phyloP scores from a whole-genome alignment of 768 basidiomycete genomes.

The Daedaleopsis sinensis region DNA sequence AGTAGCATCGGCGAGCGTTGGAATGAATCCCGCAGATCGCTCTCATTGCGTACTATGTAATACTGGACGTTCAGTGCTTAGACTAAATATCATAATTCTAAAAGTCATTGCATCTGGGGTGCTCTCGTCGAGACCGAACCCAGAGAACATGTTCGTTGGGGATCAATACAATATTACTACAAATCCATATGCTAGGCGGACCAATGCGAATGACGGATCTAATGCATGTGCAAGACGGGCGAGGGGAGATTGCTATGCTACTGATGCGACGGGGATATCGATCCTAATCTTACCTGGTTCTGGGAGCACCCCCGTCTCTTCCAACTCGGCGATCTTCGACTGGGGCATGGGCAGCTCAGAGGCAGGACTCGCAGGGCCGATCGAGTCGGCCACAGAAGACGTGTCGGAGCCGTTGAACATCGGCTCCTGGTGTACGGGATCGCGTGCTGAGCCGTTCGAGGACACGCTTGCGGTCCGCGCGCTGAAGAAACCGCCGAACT shows the following conservation, averaged over 20 bases:
- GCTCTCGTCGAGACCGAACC: too few species aligned
- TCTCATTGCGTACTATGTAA: too few species aligned
- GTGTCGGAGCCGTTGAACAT: conserved; percentile 58
- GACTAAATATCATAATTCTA: too few species aligned
- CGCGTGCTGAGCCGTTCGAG: conserved; percentile 42
- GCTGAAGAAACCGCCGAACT: conserved; percentile 73
- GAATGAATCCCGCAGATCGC: too few species aligned
- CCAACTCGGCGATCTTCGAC: conserved; percentile 11
- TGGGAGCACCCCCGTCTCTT: not conserved
- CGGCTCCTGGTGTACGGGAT: conserved; percentile 36
- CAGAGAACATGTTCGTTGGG: too few species aligned
- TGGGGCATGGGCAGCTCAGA: conserved; percentile 24
- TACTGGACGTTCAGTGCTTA: too few species aligned
- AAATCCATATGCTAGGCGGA: not conserved
- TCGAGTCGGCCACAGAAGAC: conserved; percentile 50
- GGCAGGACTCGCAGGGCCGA: conserved; percentile 60
- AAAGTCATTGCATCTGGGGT: too few species aligned
- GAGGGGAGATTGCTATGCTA: not conserved
- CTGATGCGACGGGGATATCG: not conserved
- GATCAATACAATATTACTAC: not conserved
- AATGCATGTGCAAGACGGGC: not conserved
- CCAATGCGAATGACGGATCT: not conserved
- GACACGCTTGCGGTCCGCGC: conserved; percentile 53
- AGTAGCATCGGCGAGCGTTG: too few species aligned
- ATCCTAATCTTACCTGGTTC: not conserved